Percentiles rank a stretch among this genome's conserved stretches.
Conservation (phyloP, 2,329 filamentous ascomycete species). For the Microthyrium microscopicum region DNA sequence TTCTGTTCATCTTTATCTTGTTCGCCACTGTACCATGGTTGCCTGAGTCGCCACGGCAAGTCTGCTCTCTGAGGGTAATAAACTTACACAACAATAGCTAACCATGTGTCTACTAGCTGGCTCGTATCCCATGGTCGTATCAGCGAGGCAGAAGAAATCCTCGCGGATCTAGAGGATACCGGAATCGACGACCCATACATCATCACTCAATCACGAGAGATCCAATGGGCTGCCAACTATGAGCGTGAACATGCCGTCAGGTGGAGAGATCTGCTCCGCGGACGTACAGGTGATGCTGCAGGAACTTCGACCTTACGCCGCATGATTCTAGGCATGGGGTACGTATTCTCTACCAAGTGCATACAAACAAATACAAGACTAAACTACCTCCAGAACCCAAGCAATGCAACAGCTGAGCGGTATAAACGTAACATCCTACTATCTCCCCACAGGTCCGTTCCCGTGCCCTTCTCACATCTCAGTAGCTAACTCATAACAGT, state of each 20-base stretch:
- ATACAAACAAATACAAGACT: too few relatives aligned
- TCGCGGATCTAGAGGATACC: conserved; percentile 31
- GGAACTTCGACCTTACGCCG: conserved; percentile 34
- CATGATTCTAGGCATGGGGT: conserved; percentile 35
- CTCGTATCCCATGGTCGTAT: conserved; percentile 27
- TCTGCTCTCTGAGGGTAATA: neutral
- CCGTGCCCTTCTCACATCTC: conserved; percentile 18
- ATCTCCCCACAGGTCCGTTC: too few relatives aligned
- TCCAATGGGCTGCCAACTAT: conserved; percentile 26
- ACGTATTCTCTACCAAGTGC: too few relatives aligned
- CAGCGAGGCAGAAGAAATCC: conserved; percentile 31
- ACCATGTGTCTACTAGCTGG: conserved; percentile 19
- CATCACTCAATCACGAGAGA: conserved; percentile 25
- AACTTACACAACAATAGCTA: neutral
- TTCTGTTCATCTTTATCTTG: conserved; percentile 32
- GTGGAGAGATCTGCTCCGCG: conserved; percentile 33
- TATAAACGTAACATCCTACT: conserved; percentile 24
- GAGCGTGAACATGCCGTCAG: conserved; percentile 32
- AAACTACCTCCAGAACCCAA: too few relatives aligned
- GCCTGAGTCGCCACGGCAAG: conserved; percentile 24
- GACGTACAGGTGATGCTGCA: conserved; percentile 25
- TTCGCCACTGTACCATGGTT: conserved; percentile 30
- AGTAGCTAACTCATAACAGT: conserved; percentile 17
- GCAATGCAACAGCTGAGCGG: conserved; percentile 1
- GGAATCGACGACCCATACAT: conserved; percentile 28